Conservation (phyloP, 1,284 basidiomycete species). For the Sphaerobolus stellatus region DNA sequence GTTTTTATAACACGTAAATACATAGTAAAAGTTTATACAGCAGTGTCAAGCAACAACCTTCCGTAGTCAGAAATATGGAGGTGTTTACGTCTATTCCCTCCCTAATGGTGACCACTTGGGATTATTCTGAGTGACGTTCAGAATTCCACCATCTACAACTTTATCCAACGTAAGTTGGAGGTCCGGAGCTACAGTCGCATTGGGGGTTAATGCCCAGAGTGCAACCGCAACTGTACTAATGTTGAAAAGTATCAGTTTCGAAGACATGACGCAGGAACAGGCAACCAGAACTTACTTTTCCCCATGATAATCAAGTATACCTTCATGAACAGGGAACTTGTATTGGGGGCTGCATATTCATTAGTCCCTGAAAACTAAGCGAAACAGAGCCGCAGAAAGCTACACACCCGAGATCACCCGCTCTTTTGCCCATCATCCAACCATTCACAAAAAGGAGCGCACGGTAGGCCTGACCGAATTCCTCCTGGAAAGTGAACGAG, state of each 20-base stretch:
- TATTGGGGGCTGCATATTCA: slow-evolving; percentile 53
- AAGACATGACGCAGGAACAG: slow-evolving; percentile 1
- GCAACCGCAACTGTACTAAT: slow-evolving; percentile 68
- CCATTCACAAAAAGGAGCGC: slow-evolving; percentile 77
- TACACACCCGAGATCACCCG: slow-evolving; percentile 13
- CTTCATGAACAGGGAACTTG: slow-evolving; percentile 76
- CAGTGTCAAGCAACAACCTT: not conserved
- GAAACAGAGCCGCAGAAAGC: not conserved
- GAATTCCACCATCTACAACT: slow-evolving; percentile 65
- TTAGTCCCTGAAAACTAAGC: not conserved
- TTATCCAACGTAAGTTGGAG: slow-evolving; percentile 57
- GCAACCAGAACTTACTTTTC: slow-evolving; percentile 51
- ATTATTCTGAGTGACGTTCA: slow-evolving; percentile 54
- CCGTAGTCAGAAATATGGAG: not conserved
- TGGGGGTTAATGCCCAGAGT: slow-evolving; percentile 62
- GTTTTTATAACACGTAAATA: not conserved
- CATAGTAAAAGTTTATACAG: not conserved
- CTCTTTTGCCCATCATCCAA: slow-evolving; percentile 90
- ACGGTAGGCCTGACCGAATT: slow-evolving; percentile 57
- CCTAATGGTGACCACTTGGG: slow-evolving; percentile 56
- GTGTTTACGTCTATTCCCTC: not conserved
- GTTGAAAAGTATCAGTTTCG: slow-evolving; percentile 7
- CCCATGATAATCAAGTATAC: slow-evolving; percentile 70
- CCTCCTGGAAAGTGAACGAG: slow-evolving; percentile 66
- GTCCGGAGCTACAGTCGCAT: slow-evolving; percentile 47